Conservation (phyloP, 2,329 filamentous ascomycete genomes). For the Emmonsia crescens region DNA sequence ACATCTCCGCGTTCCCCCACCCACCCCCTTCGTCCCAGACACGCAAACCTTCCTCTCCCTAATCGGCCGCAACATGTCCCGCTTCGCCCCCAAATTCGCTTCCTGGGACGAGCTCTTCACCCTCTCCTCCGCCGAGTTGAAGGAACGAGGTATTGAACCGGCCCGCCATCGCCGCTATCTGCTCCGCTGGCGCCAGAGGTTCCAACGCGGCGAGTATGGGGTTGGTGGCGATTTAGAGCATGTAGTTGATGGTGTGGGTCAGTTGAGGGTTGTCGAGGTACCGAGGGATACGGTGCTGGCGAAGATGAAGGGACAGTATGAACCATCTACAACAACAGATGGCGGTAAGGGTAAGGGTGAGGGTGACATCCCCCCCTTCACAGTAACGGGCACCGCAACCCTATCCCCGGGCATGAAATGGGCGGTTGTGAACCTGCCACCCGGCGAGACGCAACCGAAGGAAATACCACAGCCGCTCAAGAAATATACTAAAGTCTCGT, state of each 20-base stretch:
- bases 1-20: slow-evolving; percentile 46
- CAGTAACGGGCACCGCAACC: slow-evolving; percentile 31
- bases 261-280: slow-evolving; percentile 49
- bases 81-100: slow-evolving; percentile 76
- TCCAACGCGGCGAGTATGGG: slow-evolving; percentile 64
- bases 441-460: slow-evolving; percentile 45
- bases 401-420: slow-evolving; percentile 45
- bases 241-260: slow-evolving; percentile 53
- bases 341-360: neutral
- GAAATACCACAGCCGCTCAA: slow-evolving; percentile 34
- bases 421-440: slow-evolving; percentile 50
- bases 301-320: slow-evolving; percentile 16
- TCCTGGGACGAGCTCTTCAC: slow-evolving; percentile 87
- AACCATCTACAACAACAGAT: neutral
- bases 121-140: slow-evolving; percentile 63
- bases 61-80: slow-evolving; percentile 76
- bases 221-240: slow-evolving; percentile 70
- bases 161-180: slow-evolving; percentile 74
- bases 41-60: slow-evolving; percentile 75
- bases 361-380: neutral
- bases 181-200: slow-evolving; percentile 77
- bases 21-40: slow-evolving; percentile 79
- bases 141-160: slow-evolving; percentile 76
- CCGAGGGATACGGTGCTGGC: slow-evolving; percentile 22
- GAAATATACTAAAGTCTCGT: slow-evolving; percentile 53